Percentiles rank a stretch among this genome's conserved stretches.
Evolutionary conservation across 345 rosid genomes (phyloP).

Genomic region (Stellera chamaejasme): DNA sequence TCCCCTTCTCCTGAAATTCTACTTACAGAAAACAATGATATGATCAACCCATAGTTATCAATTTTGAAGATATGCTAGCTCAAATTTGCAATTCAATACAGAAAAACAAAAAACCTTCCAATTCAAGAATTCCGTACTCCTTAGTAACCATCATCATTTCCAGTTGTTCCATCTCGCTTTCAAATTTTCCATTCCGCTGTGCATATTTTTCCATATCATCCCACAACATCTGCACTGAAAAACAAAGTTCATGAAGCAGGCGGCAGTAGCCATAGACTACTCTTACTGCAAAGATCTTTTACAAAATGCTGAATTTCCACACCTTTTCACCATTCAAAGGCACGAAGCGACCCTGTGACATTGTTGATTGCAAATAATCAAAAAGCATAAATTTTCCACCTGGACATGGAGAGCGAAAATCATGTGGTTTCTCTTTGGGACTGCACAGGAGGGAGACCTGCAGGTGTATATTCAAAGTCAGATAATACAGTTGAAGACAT

Average conservation of each 20-base stretch:
- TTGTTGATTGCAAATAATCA: constrained; percentile 9
- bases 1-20: too few species aligned
- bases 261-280: background rate
- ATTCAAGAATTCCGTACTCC: constrained; percentile 15
- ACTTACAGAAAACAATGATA: too few species aligned
- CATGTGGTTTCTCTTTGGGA: constrained; percentile 9
- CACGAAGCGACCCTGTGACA: constrained; percentile 7
- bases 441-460: constrained; percentile 19
- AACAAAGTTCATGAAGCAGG: constrained; percentile 3
- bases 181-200: constrained; percentile 11
- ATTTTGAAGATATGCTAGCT: too few species aligned
- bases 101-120: constrained; percentile 35
- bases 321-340: constrained; percentile 16
- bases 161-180: constrained; percentile 15
- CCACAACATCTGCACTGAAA: constrained; percentile 23
- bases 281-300: background rate
- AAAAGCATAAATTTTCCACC: constrained; percentile 10
- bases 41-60: too few species aligned
- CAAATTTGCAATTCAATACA: background rate
- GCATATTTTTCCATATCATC: constrained; percentile 16
- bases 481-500: background rate
- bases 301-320: background rate
- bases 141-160: constrained; percentile 15
- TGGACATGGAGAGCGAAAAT: constrained; percentile 12
- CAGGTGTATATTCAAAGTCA: background rate